A percentile compares a stretch with the other conserved stretches of the same genome.
phyloP scores from a whole-genome alignment of 2,329 filamentous ascomycete species.

The Microsporum ferrugineum region DNA sequence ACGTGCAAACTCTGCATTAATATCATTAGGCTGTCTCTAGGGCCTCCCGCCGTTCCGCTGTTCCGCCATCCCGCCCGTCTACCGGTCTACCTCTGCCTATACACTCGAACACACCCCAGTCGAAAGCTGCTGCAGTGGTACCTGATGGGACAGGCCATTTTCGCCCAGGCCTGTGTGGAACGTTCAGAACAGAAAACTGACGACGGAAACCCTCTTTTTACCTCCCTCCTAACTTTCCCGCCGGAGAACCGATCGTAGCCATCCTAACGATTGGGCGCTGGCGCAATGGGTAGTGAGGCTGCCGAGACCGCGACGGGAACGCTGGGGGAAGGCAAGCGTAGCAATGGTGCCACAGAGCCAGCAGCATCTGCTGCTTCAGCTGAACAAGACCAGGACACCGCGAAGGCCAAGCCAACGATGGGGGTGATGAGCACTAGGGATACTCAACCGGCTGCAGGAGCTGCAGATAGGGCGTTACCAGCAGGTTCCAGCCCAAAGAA shows the following conservation, averaged over 20 bases:
- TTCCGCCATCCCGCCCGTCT: background rate
- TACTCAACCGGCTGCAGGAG: slow-evolving; percentile 22
- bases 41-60: background rate
- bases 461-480: slow-evolving; percentile 22
- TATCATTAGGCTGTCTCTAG: background rate
- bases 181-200: slow-evolving; percentile 7
- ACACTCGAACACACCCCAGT: background rate
- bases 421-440: slow-evolving; percentile 24
- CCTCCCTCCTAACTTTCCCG: background rate
- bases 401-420: slow-evolving; percentile 17
- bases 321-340: slow-evolving; percentile 10
- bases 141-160: slow-evolving; percentile 10
- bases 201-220: background rate
- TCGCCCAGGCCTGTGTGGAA: slow-evolving; percentile 10
- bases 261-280: slow-evolving; percentile 6
- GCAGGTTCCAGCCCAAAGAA: slow-evolving; percentile 56
- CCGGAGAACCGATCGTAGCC: slow-evolving; percentile 4
- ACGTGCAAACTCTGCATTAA: background rate
- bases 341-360: slow-evolving; percentile 1
- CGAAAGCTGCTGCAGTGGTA: slow-evolving; percentile 12
- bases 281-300: slow-evolving; percentile 12
- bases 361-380: slow-evolving; percentile 8
- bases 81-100: background rate
- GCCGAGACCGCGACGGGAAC: slow-evolving; percentile 15
- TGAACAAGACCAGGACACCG: slow-evolving; percentile 13